Evolutionary conservation across 805 yeast genomes (phyloP).

Genomic region (Clavispora carvajalis): DNA sequence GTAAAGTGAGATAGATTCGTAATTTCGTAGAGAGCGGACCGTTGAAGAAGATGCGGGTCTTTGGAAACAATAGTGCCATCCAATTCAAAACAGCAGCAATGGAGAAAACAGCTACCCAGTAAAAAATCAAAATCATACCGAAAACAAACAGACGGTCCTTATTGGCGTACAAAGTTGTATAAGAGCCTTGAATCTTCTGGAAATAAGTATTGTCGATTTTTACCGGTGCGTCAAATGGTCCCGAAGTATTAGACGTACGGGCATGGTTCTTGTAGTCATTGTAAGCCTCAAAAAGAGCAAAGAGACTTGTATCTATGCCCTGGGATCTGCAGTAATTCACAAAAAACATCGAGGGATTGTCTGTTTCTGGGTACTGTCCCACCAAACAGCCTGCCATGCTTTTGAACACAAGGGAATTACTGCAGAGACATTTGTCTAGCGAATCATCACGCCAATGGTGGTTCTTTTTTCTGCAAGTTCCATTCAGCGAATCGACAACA

Average conservation of each 20-base stretch:
- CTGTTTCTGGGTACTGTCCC: conserved; percentile 1
- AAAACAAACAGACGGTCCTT: conserved; percentile 12
- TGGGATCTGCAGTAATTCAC: neutral
- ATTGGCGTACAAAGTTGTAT: neutral
- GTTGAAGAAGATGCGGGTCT: neutral
- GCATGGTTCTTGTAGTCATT: conserved; percentile 9
- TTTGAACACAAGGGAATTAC: neutral
- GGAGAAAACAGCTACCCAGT: conserved; percentile 3
- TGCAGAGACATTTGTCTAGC: neutral
- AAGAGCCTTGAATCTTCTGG: neutral
- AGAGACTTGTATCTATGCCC: conserved; percentile 55
- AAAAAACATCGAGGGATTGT: conserved; percentile 5
- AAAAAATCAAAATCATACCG: conserved; percentile 10
- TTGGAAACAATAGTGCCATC: conserved; percentile 3
- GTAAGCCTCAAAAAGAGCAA: conserved; percentile 50
- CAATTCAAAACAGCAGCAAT: conserved; percentile 2
- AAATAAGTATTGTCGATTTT: neutral
- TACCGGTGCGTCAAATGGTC: conserved; percentile 17
- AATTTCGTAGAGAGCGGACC: neutral
- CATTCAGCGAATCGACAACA: neutral
- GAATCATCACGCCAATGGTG: neutral
- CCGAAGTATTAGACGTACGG: conserved; percentile 3
- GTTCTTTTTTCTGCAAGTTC: neutral
- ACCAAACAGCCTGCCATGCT: conserved; percentile 2
- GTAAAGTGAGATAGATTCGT: conserved; percentile 3